phyloP scores from a whole-genome alignment of 2,329 filamentous ascomycete genomes.

The Hypoxylon rubiginosum region DNA sequence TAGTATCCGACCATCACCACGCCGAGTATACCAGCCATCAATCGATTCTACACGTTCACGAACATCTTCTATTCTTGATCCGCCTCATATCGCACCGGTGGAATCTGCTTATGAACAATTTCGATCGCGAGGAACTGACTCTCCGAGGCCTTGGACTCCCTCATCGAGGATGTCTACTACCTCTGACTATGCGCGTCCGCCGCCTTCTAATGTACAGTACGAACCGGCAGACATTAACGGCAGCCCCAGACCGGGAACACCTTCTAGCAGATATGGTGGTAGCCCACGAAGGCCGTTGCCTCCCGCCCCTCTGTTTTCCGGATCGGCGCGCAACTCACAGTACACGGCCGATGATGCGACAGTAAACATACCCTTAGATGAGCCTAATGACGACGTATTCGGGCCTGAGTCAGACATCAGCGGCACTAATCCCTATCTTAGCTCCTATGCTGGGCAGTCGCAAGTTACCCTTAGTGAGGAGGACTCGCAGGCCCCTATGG shows the following conservation, averaged over 20 bases:
- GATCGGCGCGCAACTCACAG: conserved; percentile 62
- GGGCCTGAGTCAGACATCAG: conserved; percentile 70
- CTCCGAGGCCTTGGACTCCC: conserved; percentile 72
- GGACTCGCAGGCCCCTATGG: conserved; percentile 51
- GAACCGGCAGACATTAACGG: conserved; percentile 92
- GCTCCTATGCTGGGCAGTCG: conserved; percentile 69
- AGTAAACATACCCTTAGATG: conserved; percentile 77
- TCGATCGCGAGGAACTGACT: conserved; percentile 61
- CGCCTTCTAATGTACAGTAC: conserved; percentile 78
- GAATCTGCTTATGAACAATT: conserved; percentile 75
- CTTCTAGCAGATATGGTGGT: conserved; percentile 88
- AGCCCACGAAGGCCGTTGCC: conserved; percentile 89
- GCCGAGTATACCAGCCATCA: conserved; percentile 67
- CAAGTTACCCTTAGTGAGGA: conserved; percentile 69
- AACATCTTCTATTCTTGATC: conserved; percentile 67
- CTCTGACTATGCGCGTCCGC: conserved; percentile 77
- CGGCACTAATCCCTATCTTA: conserved; percentile 67
- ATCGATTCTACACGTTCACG: conserved; percentile 62
- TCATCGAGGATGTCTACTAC: conserved; percentile 62
- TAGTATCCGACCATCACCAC: conserved; percentile 60
- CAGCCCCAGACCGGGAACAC: conserved; percentile 89
- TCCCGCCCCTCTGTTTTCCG: conserved; percentile 86
- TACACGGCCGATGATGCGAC: conserved; percentile 76
- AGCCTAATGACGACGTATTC: conserved; percentile 79
- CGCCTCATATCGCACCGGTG: conserved; percentile 71